These are phyloP conservation scores for Teratosphaeriaceae sp. DNA, from an alignment of 2,329 filamentous ascomycete species.

Conservation along the genomic window DNA sequence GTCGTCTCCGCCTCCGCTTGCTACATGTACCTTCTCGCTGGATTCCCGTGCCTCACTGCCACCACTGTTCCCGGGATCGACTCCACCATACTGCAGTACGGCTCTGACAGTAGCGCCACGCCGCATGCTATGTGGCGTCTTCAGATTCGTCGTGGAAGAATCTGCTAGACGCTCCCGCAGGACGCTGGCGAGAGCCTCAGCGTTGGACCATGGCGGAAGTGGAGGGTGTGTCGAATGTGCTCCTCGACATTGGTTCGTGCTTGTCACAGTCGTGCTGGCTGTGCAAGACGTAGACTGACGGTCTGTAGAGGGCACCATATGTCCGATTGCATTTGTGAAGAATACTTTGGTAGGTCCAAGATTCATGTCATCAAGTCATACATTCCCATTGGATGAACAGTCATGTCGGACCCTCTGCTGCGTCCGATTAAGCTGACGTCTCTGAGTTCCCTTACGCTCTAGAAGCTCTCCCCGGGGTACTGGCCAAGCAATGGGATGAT, in stretches of 20 bases:
- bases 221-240: conserved; percentile 26
- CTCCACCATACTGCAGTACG: too few species aligned
- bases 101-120: conserved; percentile 5
- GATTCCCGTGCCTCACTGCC: too few species aligned
- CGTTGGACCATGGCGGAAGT: conserved; percentile 6
- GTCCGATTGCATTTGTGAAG: conserved; percentile 78
- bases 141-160: background rate
- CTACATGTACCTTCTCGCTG: too few species aligned
- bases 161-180: too few species aligned
- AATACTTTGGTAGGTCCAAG: conserved; percentile 66
- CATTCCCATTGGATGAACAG: too few species aligned
- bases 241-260: conserved; percentile 34
- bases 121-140: conserved; percentile 1
- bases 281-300: conserved; percentile 2
- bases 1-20: too few species aligned
- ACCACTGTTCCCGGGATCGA: background rate
- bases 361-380: too few species aligned
- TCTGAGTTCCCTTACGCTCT: conserved; percentile 69
- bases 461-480: conserved; percentile 55
- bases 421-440: conserved; percentile 1
- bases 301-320: conserved; percentile 68
- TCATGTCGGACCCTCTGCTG: too few species aligned
- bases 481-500: conserved; percentile 61
- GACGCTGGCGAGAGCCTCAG: too few species aligned
- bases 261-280: background rate